Evolutionary conservation across 2,329 filamentous ascomycete species (phyloP).

Genomic region (Aureobasidium lini): DNA sequence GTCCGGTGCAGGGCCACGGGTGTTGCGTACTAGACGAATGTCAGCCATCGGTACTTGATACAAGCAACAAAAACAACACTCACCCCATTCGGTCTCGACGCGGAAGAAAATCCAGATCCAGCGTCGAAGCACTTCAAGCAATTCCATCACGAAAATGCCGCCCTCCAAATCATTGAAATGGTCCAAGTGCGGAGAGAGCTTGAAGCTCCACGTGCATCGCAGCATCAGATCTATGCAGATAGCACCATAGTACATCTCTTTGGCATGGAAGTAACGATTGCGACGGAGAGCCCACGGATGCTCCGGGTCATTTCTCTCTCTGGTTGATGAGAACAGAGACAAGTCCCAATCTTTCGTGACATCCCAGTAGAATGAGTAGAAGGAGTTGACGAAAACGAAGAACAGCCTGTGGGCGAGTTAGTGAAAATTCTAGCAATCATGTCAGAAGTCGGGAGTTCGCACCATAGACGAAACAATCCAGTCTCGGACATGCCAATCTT

Average conservation of each 20-base stretch:
- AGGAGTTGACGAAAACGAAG: constrained; percentile 72
- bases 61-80: not conserved
- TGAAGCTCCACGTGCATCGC: constrained; percentile 85
- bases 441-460: constrained; percentile 19
- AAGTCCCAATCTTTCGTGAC: constrained; percentile 95
- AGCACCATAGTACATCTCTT: constrained; percentile 72
- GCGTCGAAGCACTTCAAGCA: constrained; percentile 75
- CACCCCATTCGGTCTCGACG: constrained; percentile 79
- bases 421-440: not conserved
- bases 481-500: constrained; percentile 47
- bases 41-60: constrained; percentile 3
- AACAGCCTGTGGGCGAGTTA: constrained; percentile 50
- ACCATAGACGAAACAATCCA: constrained; percentile 50
- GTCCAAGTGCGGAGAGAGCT: constrained; percentile 73
- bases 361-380: constrained; percentile 99
- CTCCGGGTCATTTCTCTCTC: constrained; percentile 52
- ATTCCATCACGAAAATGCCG: constrained; percentile 80
- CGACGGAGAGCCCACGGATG: constrained; percentile 72
- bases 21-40: constrained; percentile 41
- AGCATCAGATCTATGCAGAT: constrained; percentile 72
- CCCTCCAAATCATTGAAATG: constrained; percentile 81
- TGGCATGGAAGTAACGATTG: constrained; percentile 63
- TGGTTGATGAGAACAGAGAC: constrained; percentile 59
- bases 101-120: constrained; percentile 98
- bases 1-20: constrained; percentile 50